A percentile compares a stretch with the other conserved stretches of the same genome.
Evolutionary conservation across 305 asterid species (phyloP).

Genomic region (Ilex paraguariensis): DNA sequence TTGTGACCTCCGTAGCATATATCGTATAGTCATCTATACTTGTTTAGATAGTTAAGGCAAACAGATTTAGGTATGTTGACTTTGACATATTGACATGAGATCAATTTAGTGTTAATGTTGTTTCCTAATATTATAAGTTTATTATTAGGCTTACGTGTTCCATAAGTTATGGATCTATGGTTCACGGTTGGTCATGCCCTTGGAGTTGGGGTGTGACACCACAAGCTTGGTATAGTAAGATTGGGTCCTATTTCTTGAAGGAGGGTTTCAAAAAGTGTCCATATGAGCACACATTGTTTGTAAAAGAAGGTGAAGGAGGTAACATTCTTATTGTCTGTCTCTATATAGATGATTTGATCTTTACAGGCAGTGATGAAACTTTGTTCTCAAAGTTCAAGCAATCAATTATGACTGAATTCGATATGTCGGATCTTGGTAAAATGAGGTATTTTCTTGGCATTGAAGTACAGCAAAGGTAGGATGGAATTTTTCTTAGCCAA

Average conservation of each 20-base stretch:
- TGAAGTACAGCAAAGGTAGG: not conserved
- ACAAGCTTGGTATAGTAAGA: not conserved
- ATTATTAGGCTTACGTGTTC: too few species aligned
- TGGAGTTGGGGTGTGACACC: too few species aligned
- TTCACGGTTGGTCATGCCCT: too few species aligned
- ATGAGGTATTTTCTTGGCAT: not conserved
- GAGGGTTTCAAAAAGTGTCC: not conserved
- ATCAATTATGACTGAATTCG: not conserved
- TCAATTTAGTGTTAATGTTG: too few species aligned
- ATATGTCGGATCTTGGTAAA: not conserved
- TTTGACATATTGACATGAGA: too few species aligned
- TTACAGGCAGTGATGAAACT: not conserved
- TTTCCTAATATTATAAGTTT: too few species aligned
- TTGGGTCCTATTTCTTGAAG: slow-evolving; percentile 1
- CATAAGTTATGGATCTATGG: too few species aligned
- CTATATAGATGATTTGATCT: not conserved
- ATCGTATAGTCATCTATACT: too few species aligned
- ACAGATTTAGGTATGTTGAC: too few species aligned
- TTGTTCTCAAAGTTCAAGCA: not conserved
- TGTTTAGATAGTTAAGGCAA: too few species aligned
- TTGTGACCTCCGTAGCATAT: too few species aligned
- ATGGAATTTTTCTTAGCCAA: not conserved
- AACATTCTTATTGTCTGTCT: not conserved
- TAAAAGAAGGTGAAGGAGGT: not conserved
- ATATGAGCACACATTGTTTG: slow-evolving; percentile 1